Evolutionary conservation across 805 yeast genomes (phyloP), one percentile per base, ranked within the genome.

Genomic region (Candida peoriensis): DNA sequence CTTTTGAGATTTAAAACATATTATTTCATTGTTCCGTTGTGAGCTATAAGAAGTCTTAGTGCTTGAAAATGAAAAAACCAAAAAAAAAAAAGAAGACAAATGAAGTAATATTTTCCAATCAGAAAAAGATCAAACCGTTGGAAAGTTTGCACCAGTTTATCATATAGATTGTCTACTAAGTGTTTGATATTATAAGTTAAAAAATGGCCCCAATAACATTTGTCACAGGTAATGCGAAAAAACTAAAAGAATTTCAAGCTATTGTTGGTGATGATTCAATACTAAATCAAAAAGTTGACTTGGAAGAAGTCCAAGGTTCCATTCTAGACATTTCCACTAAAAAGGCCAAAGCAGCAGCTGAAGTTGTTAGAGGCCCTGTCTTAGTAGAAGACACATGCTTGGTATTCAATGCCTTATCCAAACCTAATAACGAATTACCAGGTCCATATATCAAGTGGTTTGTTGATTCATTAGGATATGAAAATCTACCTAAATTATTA

Each of bases 381-480:
- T 68, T 93, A 38, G 96, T 89, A 4, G 99, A 93, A 55, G 99
- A 93, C 52, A 93, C 98, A 0, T 89, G 95, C 33, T 71, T 93
- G 25, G 85, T 82, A 4, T 93, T 83, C 59, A 72, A 72, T 32
- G 96, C 95, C 2, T 69, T 81, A 53, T 78, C 83, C 34, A 81
- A 78, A 12, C 54, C 55, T 12, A 42, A 44, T 11, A 20, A 50
- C 14, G 68, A 70, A 42, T 70, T 93, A 32, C 99, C 99, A 4
- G 99, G 99, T 17, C 97, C 97, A 1, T 86, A 87, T 46, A 75
- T 78, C 60, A 90, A 90, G 60, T 90, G 98, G 98, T 93, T 93
- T 60, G 71, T 86, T 29, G 66, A 78, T 43, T 61, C 74, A 11
- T 57, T 89, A 45, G 97, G 97, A 0, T 69, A 84, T 22, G 75